Percentiles rank a stretch among this genome's conserved stretches.
Evolutionary conservation across 345 rosid genomes (phyloP).

Genomic region (Diplotaxis tenuifolia): DNA sequence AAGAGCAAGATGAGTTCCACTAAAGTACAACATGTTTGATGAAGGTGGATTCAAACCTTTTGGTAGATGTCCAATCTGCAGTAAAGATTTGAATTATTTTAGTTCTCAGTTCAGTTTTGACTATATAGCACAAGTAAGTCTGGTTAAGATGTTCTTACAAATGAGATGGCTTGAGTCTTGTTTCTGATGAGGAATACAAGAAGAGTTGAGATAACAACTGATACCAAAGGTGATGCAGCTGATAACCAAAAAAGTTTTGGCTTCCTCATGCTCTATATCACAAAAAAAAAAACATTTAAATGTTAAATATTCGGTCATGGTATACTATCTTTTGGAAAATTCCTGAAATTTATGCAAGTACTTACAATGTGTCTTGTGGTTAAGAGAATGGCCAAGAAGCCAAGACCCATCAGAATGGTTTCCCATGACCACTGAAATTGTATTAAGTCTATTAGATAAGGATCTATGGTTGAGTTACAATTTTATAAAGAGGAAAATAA

Average conservation of each 20-base stretch:
- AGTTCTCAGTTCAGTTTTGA: constrained; percentile 4
- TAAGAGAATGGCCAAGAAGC: constrained; percentile 66
- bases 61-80: constrained; percentile 85
- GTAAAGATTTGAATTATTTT: background rate
- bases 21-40: constrained; percentile 66
- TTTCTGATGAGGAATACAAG: constrained; percentile 60
- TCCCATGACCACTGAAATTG: constrained; percentile 90
- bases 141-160: constrained; percentile 48
- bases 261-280: constrained; percentile 65
- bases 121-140: background rate
- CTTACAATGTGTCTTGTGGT: constrained; percentile 87
- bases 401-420: constrained; percentile 66
- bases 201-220: constrained; percentile 74
- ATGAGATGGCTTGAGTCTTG: constrained; percentile 61
- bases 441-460: constrained; percentile 10
- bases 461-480: background rate
- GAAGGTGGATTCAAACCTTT: constrained; percentile 98
- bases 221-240: constrained; percentile 85
- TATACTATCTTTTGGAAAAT: background rate
- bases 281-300: background rate
- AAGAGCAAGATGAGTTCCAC: constrained; percentile 56
- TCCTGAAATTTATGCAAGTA: background rate
- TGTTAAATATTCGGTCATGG: background rate
- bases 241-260: constrained; percentile 96
- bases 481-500: background rate